These are phyloP conservation scores for Beta lomatogona DNA, from an alignment of 179 eudicot genomes.

Conservation along the genomic window DNA sequence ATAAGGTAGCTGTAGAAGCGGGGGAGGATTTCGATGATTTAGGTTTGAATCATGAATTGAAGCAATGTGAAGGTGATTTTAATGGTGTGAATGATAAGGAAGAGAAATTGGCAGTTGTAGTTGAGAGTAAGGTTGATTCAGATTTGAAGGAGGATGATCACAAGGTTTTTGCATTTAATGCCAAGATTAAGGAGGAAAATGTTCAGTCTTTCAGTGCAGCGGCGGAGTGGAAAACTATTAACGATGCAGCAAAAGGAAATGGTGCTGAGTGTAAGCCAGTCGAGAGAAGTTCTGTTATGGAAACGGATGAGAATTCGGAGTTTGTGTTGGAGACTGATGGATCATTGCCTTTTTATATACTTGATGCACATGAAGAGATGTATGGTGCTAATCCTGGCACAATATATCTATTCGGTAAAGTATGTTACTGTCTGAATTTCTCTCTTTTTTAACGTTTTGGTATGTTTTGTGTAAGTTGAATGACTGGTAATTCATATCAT, in stretches of 20 bases:
- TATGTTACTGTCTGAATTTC: conserved; percentile 29
- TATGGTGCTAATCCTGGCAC: conserved; percentile 74
- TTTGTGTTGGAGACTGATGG: conserved; percentile 76
- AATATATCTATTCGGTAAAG: conserved; percentile 92
- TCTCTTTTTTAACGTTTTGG: neutral
- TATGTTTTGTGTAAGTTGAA: neutral
- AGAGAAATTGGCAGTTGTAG: conserved; percentile 15
- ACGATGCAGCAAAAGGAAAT: conserved; percentile 41
- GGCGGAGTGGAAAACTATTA: conserved; percentile 62
- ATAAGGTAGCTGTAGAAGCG: conserved; percentile 21
- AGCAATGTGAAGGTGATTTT: conserved; percentile 25
- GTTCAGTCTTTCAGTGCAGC: conserved; percentile 56
- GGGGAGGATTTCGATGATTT: conserved; percentile 24
- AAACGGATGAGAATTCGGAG: conserved; percentile 55
- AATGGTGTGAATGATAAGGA: conserved; percentile 22
- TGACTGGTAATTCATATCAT: conserved; percentile 18
- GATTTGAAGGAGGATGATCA: conserved; percentile 31
- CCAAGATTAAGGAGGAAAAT: conserved; percentile 67
- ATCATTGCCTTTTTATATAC: conserved; percentile 76
- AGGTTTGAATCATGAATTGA: neutral
- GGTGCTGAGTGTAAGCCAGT: conserved; percentile 24
- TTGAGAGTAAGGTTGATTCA: conserved; percentile 10
- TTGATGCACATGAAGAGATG: conserved; percentile 84
- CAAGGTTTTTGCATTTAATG: conserved; percentile 56
- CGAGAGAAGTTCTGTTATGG: conserved; percentile 23